These are phyloP conservation scores for Seiridium unicorne DNA, from an alignment of 2,329 filamentous ascomycete genomes.

Conservation along the genomic window DNA sequence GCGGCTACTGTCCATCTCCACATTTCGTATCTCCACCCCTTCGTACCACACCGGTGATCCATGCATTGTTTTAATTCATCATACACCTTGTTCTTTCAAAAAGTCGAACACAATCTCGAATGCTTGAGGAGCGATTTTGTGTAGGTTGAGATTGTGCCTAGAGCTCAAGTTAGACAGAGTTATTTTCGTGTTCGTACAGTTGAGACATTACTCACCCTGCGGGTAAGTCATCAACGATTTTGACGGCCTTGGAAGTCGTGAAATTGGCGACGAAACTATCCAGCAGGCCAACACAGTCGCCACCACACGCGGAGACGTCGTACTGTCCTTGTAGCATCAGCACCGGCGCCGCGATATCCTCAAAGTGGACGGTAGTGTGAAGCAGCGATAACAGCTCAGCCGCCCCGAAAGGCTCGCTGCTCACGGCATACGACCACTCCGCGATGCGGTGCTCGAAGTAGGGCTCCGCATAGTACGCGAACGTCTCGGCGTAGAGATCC, in stretches of 20 bases:
- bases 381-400: constrained; percentile 27
- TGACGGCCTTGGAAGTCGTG: constrained; percentile 15
- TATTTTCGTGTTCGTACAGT: not conserved
- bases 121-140: constrained; percentile 22
- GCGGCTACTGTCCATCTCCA: too few relatives aligned
- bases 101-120: constrained; percentile 24
- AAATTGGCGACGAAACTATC: constrained; percentile 15
- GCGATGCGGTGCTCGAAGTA: constrained; percentile 25
- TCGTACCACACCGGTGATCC: too few relatives aligned
- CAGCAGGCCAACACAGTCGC: constrained; percentile 24
- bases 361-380: constrained; percentile 18
- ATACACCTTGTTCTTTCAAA: constrained; percentile 21
- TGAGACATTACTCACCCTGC: constrained; percentile 21
- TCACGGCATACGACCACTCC: constrained; percentile 23
- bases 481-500: constrained; percentile 25
- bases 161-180: not conserved
- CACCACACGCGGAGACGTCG: constrained; percentile 28
- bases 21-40: too few relatives aligned
- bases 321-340: constrained; percentile 24
- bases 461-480: constrained; percentile 21
- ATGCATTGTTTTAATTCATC: not conserved
- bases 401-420: constrained; percentile 26
- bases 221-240: constrained; percentile 25
- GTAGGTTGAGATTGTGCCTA: constrained; percentile 27
- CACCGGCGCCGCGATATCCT: constrained; percentile 20